Base-by-base conservation (phyloP, 1,284 basidiomycete species). In the Prillingera fragicola region DNA sequence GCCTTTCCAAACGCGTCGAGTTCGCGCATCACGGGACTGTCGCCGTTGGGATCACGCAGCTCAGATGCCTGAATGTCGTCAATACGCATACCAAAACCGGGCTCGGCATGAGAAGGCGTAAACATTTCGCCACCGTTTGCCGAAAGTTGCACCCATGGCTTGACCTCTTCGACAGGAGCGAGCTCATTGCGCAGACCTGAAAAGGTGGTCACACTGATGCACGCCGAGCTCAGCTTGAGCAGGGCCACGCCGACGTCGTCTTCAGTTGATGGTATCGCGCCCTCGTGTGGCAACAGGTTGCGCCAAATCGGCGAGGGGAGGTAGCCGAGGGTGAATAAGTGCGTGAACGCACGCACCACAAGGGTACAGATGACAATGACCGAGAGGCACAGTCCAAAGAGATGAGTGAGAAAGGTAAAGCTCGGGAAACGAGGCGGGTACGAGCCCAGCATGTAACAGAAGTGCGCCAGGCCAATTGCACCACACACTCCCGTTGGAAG, bases 171-270 rank as follows among this genome's bases (percentile, higher is more conserved):
- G 17, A 69, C 45, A 1, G 52, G 36, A 14, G 59, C 62, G 1
- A 70, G 53, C 45, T 70, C 66, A 48, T 70, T 70, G 5, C 61
- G 57, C 14, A 70, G 50, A 10, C 68, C 68, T 14, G 66, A 65
- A 43, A 54, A 64, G 33, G 63, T 57, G 3, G 66, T 67, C 3
- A 63, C 56, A 37, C 65, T 61, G 51, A 72, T 60, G 33, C 70
- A 72, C 4, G 68, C 66, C 4, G 65, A 63, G 8, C 67, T 66
- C 8, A 70, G 56, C 49, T 65, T 66, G 42, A 70, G 59, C 8
- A 70, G 52, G 3, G 60, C 59, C 15, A 72, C 58, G 22, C 65
- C 64, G 31, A 67, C 67, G 31, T 72, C 70, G 40, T 72, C 70
- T 37, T 63, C 60, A 9, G 53, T 19, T 1, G 48, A 50, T 0